Evolutionary conservation across 2,329 filamentous ascomycete genomes (phyloP), one percentile per base, ranked within the genome.

Genomic region (Phaeosphaeria sp.): DNA sequence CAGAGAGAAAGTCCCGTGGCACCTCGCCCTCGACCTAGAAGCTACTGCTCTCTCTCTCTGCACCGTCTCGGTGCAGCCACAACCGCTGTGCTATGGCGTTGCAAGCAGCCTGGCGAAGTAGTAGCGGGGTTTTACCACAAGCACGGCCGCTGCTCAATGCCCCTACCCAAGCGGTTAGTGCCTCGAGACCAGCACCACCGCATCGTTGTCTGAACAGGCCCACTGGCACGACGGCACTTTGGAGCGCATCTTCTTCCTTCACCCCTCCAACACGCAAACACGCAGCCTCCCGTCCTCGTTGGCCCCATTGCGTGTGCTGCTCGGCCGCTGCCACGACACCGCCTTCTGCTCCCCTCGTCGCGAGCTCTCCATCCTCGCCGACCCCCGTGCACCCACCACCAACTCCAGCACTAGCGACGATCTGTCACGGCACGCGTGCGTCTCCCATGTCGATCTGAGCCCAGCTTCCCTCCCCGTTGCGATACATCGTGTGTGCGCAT

Each of bases 361-460:
- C 62, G 60, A 64, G 64, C 68, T 65, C 58, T 55, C 61, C 58
- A 20, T 58, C 63, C n/a, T 64, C 59, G 58, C 64, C 63, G 56
- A 60, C 66, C 61, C 61, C 69, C 62, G 64, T 65, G 63, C 62
- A 64, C 20, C 60, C 60, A 53, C 52, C 62, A 63, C 55, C 60
- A 67, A 63, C 63, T 60, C 65, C 65, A 65, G 60, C 68, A 68
- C 67, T 64, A 67, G 66, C 69, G 62, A 69, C 67, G 50, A 66
- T 65, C 66, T 57, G 52, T 58, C 54, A 62, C 58, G 61, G 55
- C 64, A 64, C 69, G 63, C 65, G 67, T 67, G 60, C 58, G 52
- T 57, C 61, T 66, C 66, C 69, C 58, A 74, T 74, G 72, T 64
- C 66, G 66, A 58, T 58, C 65, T 76, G 68, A 74, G 58, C 63